Evolutionary conservation across 306 rosid species (phyloP), one percentile per base, ranked within the genome.

Genomic region (Cicer chorassanicum): DNA sequence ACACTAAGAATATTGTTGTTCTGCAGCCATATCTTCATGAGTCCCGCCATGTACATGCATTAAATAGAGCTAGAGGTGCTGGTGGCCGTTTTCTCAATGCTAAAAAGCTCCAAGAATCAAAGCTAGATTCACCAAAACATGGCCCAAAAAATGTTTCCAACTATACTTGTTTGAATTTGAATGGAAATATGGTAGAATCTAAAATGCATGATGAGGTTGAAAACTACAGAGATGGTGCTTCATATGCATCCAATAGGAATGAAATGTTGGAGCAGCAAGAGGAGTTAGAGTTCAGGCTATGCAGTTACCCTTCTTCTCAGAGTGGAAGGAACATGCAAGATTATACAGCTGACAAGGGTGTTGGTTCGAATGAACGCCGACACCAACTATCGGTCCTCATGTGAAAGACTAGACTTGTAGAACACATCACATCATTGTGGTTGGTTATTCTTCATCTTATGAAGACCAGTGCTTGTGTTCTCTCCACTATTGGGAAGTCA

Each of bases 1-100:
- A 7, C 65, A 7, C 53, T 42, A 10, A 72, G 8, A 21, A 65
- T 12, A 46, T 44, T 36, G 12, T 50, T 67, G 12, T 50, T 67
- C 5, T 82, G 82, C 91, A 90, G 96, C 93, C 96, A 1, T 90
- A 90, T 84, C 89, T 87, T 68, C 96, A 90, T 0, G 93, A 90
- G 72, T 90, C 96, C 8, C 85, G 91, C 49, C 96, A 90, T 65
- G 82, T 71, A 60, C 96, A 90, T 74, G 96, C 96, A 21, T 7
- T 90, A 21, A 88, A 85, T 81, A 82, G 93, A 80, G 90, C 93
- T 61, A 83, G 93, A 81, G 93, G 93, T 19, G 77, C 87, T 0
- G 90, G 96, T 11, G 96, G 96, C 12, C 93, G 93, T 62, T 90
- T 90, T 64, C 88, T 88, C 40, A 88, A 89, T 59, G 60, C 72